These are phyloP conservation scores for Kwoniella shivajii DNA, from an alignment of 1,284 basidiomycete genomes.

Conservation along the genomic window DNA sequence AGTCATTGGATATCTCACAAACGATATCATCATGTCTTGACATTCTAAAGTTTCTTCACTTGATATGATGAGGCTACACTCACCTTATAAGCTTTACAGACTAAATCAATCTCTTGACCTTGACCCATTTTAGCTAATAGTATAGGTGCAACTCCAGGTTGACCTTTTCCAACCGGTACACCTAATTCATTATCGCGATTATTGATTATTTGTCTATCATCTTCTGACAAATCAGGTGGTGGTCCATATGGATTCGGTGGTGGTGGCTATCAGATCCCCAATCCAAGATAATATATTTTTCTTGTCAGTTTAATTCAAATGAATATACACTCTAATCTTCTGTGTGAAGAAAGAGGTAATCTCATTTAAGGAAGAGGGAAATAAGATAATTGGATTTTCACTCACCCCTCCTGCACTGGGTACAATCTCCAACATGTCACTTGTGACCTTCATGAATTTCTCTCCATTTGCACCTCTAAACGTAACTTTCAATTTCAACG, in stretches of 20 bases:
- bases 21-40: not conserved
- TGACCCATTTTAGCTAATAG: conserved; percentile 89
- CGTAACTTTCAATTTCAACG: conserved; percentile 47
- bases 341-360: no score
- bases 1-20: no score
- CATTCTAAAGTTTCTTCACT: not conserved
- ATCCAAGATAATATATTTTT: not conserved
- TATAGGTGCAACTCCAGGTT: conserved; percentile 67
- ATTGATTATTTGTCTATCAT: conserved; percentile 43
- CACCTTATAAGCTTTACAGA: conserved; percentile 92
- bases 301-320: not conserved
- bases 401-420: conserved; percentile 41
- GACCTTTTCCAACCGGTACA: conserved; percentile 81
- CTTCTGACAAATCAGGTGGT: conserved; percentile 40
- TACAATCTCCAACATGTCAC: conserved; percentile 50
- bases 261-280: conserved; percentile 24
- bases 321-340: no score
- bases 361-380: no score
- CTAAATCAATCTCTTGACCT: conserved; percentile 86
- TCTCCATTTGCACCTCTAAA: conserved; percentile 30
- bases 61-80: conserved; percentile 13
- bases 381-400: no score
- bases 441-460: conserved; percentile 48
- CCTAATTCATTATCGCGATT: conserved; percentile 79
- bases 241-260: conserved; percentile 41